These are phyloP conservation scores for Metschnikowia cerradonensis DNA, from an alignment of 805 yeast species.

Conservation along the genomic window DNA sequence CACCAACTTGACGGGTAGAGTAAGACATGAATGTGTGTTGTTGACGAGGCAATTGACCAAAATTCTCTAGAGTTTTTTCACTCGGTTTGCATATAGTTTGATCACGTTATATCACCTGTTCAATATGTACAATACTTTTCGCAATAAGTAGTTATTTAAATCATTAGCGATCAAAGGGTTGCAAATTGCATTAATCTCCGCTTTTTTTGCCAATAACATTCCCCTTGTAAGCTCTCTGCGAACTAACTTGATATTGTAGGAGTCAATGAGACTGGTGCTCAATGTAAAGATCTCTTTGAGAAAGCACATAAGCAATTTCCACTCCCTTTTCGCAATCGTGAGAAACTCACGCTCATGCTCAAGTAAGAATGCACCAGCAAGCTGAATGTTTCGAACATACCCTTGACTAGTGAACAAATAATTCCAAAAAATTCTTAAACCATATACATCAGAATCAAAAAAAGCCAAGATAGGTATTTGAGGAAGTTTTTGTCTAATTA, in stretches of 20 bases:
- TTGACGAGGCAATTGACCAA: slow-evolving; percentile 1
- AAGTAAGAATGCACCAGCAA: slow-evolving; percentile 15
- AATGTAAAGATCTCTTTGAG: slow-evolving; percentile 3
- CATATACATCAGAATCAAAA: slow-evolving; percentile 19
- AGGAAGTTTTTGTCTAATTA: slow-evolving; percentile 1
- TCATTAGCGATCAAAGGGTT: slow-evolving; percentile 6
- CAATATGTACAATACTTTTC: slow-evolving; percentile 9
- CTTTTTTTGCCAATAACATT: slow-evolving; percentile 45
- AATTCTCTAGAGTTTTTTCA: slow-evolving; percentile 11
- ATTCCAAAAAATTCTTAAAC: slow-evolving; percentile 15
- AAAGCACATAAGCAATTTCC: slow-evolving; percentile 11
- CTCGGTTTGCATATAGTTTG: slow-evolving; percentile 12
- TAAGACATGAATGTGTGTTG: slow-evolving; percentile 51
- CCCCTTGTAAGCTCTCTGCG: slow-evolving; percentile 53
- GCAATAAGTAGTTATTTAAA: slow-evolving; percentile 13
- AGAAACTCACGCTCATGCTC: slow-evolving; percentile 14
- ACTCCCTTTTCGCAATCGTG: slow-evolving; percentile 13
- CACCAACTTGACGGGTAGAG: slow-evolving; percentile 90
- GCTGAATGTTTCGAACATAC: background rate
- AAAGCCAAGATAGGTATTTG: slow-evolving; percentile 10
- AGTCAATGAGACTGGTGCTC: background rate
- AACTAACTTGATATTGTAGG: background rate
- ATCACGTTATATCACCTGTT: slow-evolving; percentile 16
- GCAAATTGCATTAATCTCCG: slow-evolving; percentile 52
- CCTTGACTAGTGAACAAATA: slow-evolving; percentile 7